Evolutionary conservation across 1,139 yeast species (phyloP), one percentile per base, ranked within the genome.

Genomic region (Hyphopichia burtonii): DNA sequence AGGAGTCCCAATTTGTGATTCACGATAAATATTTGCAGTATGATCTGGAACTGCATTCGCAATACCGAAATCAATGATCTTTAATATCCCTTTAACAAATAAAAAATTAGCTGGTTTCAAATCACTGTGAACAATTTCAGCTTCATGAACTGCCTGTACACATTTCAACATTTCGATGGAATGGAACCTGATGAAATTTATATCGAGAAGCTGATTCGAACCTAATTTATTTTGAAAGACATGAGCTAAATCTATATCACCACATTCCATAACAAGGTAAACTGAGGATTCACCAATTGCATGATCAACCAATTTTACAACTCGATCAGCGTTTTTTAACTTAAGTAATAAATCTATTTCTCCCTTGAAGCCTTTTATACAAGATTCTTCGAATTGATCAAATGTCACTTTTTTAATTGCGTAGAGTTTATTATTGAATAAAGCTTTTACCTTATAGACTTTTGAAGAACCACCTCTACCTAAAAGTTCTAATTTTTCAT

Each of bases 391-490:
- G 58, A 85, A 85, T 50, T 85, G 90, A 57, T 85, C 94, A 56
- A 88, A 82, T 0, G 81, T 71, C 1, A 93, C 97, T 49, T 85
- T 80, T 55, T 93, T 93, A 38, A 93, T 71, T 0, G 99, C 99
- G 61, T 78, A 88, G 2, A 80, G 64, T 50, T 76, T 78, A 44
- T 78, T 77, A 41, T 73, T 75, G 4, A 72, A 59, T 2, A 62
- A 42, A 1, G 83, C 70, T 49, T 81, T 83, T 0, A 86, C 96
- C 52, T 86, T 85, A 68, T 85, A 93, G 15, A 93, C 99, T 56
- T 86, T 88, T 0, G 98, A 90, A 0, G 97, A 79, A 0, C 99
- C 99, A 28, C 99, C 99, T 54, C 86, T 76, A 12, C 99, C 99
- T 15, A 93, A 63, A 16, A 87, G 68, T 53, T 89, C 96, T 18